A percentile compares a stretch with the other conserved stretches of the same genome.
These are phyloP conservation scores for Fragaria iinumae DNA, from an alignment of 306 rosid species.

Conservation along the genomic window DNA sequence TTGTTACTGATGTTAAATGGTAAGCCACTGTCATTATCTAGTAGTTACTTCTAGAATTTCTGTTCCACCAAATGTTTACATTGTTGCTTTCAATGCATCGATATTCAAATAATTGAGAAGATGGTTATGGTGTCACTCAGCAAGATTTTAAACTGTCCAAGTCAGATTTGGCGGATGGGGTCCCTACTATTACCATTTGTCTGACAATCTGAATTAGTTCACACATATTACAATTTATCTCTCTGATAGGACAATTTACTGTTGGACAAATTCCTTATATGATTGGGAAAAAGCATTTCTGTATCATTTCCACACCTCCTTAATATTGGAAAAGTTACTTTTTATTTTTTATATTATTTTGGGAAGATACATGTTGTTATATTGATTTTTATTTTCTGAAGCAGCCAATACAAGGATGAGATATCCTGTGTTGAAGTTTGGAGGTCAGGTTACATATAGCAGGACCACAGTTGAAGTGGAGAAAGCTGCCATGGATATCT, in stretches of 20 bases:
- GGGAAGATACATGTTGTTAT: neutral
- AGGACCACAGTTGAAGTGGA: slow-evolving; percentile 57
- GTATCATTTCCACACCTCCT: neutral
- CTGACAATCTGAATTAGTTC: neutral
- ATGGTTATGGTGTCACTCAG: neutral
- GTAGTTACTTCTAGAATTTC: neutral
- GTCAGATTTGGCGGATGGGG: neutral
- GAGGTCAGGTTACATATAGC: slow-evolving; percentile 66
- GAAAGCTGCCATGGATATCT: slow-evolving; percentile 44
- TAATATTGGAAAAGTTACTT: neutral
- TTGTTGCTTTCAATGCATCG: neutral
- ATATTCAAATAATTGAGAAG: neutral
- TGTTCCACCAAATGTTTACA: neutral
- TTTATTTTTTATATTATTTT: slow-evolving; percentile 3
- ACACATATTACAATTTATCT: neutral
- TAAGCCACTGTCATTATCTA: neutral
- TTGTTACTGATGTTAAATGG: neutral
- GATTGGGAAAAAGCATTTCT: neutral
- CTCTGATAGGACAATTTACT: neutral
- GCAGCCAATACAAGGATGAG: slow-evolving; percentile 45
- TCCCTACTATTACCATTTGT: neutral
- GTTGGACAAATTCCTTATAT: neutral
- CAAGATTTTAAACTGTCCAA: neutral
- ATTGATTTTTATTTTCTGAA: neutral
- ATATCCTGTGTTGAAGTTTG: slow-evolving; percentile 62